These are phyloP conservation scores for Trypanosoma avium DNA, from an alignment of 208 protist genomes.

Conservation along the genomic window DNA sequence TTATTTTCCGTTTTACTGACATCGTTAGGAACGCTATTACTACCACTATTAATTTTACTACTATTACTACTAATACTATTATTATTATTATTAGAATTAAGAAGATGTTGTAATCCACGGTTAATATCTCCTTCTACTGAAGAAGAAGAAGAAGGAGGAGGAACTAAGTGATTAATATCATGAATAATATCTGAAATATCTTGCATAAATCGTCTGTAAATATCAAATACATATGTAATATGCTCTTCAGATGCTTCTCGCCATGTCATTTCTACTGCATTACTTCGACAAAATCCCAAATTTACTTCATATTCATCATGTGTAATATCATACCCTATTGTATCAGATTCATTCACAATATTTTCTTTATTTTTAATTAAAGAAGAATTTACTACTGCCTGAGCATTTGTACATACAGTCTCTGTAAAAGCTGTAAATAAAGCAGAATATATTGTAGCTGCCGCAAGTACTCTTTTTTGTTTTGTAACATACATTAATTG, in stretches of 20 bases:
- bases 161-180: constrained; percentile 10
- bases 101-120: constrained; percentile 3
- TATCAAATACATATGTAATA: constrained; percentile 19
- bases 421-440: constrained; percentile 22
- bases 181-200: constrained; percentile 33
- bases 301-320: constrained; percentile 9
- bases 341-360: neutral
- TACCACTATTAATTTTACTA: no score
- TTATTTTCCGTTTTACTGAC: neutral
- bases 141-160: neutral
- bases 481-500: constrained; percentile 23
- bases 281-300: constrained; percentile 33
- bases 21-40: neutral
- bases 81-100: no score
- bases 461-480: neutral
- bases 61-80: no score
- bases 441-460: constrained; percentile 21
- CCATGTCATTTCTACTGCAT: constrained; percentile 31
- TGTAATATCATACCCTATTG: neutral
- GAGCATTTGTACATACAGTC: constrained; percentile 16
- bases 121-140: no score
- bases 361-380: neutral
- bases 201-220: constrained; percentile 28
- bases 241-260: constrained; percentile 24
- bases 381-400: neutral